Base-by-base conservation (phyloP, 768 basidiomycete genomes). In the Leccinellum albellum region DNA sequence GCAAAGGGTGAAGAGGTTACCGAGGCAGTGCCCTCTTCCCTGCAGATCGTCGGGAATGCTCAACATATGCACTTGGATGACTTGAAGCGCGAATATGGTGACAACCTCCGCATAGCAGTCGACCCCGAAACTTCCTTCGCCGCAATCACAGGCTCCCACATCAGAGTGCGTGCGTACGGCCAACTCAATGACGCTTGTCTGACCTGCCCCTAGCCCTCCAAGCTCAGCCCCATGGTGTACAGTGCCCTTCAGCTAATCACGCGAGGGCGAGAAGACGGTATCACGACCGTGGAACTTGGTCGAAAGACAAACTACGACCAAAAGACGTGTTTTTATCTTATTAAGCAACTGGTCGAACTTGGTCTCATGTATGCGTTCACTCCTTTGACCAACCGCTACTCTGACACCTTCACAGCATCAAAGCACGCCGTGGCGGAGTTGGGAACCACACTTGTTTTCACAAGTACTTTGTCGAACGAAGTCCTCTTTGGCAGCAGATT, bases 251-350 rank as follows among this genome's bases (percentile, higher is more conserved):
- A 94, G 67, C 77, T 92, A 45, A 84, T 96, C 61, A 87, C 91
- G n/a, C 81, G 89, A 35, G 89, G 88, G 3, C 76, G 92, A 57
- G 87, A 89, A 56, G 74, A 80, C 20, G 93, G 93, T 12, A 80
- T 91, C 15, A 87, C 89, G 7, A 86, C 89, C 47, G 83, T 93
- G 13, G 82, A 89, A 31, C 78, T 96, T 14, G 89, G 89, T 24
- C 83, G 84, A 62, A 78, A 82, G 65, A 87, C 92, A 10, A 83
- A 82, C 50, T 93, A 95, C 65, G 92, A 94, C 66, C 90, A 91
- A 67, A 94, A 94, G 72, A 89, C 89, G 2, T 91, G 91, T 61
- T 91, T 91, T 69, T 94, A 95, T 72, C 82, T 93, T 56, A 82
- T 92, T 56, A 83, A 85, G 61, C 85, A 90, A 62, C 76, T 95